Conservation (phyloP, 257 asterid species). For the Nicotiana benthamiana region DNA sequence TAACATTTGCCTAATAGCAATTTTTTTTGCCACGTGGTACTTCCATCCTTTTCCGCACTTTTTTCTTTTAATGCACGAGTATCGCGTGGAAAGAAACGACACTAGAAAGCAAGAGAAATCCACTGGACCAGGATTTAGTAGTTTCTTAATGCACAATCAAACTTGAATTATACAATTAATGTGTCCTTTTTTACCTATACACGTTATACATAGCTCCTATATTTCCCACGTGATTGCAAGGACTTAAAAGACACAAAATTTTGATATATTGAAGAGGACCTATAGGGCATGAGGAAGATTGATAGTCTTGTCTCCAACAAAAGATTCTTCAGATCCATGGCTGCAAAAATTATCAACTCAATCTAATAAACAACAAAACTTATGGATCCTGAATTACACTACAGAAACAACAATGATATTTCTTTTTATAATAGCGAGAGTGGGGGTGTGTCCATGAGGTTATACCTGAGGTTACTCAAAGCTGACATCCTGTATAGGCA, state of each 20-base stretch:
- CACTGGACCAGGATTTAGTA: background rate
- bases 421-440: background rate
- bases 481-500: constrained; percentile 93
- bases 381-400: background rate
- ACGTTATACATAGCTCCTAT: background rate
- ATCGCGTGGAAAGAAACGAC: background rate
- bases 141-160: background rate
- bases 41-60: background rate
- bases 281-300: constrained; percentile 64
- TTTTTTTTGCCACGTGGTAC: background rate
- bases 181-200: background rate
- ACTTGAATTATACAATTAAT: background rate
- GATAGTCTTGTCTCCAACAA: constrained; percentile 33
- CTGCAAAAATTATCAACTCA: constrained; percentile 28
- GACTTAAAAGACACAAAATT: background rate
- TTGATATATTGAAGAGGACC: background rate
- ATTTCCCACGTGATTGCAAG: background rate
- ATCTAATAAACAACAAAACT: constrained; percentile 8
- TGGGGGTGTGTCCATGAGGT: background rate
- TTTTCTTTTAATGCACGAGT: background rate
- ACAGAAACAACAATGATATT: background rate
- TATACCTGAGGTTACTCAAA: constrained; percentile 75
- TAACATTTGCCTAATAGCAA: too few relatives aligned
- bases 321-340: constrained; percentile 71
- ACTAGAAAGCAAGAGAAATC: background rate